phyloP scores from a whole-genome alignment of 768 basidiomycete species.

The Suillus brevipes region DNA sequence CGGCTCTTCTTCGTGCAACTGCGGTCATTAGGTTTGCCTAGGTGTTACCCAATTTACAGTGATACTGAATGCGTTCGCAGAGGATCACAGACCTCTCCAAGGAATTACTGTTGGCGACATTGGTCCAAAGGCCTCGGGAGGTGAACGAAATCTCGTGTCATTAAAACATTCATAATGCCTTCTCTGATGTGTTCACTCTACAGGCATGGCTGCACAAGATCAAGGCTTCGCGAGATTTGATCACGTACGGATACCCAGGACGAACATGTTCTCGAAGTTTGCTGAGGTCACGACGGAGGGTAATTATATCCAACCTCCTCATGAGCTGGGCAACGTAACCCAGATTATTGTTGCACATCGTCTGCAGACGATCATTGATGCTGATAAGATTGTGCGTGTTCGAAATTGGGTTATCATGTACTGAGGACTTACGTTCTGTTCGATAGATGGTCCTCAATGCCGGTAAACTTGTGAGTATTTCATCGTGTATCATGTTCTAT shows the following conservation, averaged over 20 bases:
- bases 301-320: conserved; percentile 60
- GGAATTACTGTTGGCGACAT: conserved; percentile 72
- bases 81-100: conserved; percentile 58
- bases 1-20: conserved; percentile 72
- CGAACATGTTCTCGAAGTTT: conserved; percentile 75
- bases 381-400: conserved; percentile 52
- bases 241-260: conserved; percentile 64
- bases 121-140: conserved; percentile 37
- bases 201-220: conserved; percentile 56
- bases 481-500: neutral
- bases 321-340: conserved; percentile 45
- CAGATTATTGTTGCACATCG: conserved; percentile 63
- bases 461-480: conserved; percentile 38
- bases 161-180: neutral
- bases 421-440: neutral
- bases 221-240: conserved; percentile 71
- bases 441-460: conserved; percentile 44
- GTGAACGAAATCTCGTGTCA: conserved; percentile 23
- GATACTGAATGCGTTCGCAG: conserved; percentile 32
- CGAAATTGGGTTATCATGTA: conserved; percentile 5
- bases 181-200: conserved; percentile 21
- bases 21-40: conserved; percentile 52
- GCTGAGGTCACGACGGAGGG: conserved; percentile 68
- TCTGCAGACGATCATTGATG: conserved; percentile 58
- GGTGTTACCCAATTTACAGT: neutral